A percentile compares a stretch with the other conserved stretches of the same genome.
Conservation (phyloP, 2,329 filamentous ascomycete genomes). For the Xylaria sp. region DNA sequence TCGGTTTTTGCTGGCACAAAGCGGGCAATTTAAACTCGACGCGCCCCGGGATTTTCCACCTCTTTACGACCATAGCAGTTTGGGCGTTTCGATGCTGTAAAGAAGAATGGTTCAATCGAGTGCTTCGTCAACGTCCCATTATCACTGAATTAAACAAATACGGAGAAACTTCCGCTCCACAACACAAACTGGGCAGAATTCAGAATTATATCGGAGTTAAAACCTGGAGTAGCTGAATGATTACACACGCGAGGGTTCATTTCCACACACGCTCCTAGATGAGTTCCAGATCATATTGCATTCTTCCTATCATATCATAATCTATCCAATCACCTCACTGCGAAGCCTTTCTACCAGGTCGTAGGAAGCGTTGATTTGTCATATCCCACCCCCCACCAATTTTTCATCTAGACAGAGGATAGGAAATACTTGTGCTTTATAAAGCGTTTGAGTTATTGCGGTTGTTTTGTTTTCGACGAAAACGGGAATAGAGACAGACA, state of each 20-base stretch:
- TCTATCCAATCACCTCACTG: background rate
- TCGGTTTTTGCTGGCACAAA: constrained; percentile 19
- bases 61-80: background rate
- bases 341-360: constrained; percentile 20
- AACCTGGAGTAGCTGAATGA: constrained; percentile 4
- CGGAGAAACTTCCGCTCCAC: constrained; percentile 5
- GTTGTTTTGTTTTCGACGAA: background rate
- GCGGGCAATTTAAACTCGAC: background rate
- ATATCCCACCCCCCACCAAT: background rate
- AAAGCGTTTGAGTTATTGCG: background rate
- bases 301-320: constrained; percentile 10
- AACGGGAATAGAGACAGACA: background rate
- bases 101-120: constrained; percentile 9
- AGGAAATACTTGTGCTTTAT: constrained; percentile 16
- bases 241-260: background rate
- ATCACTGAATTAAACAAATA: background rate
- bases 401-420: constrained; percentile 15
- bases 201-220: background rate
- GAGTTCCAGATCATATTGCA: background rate
- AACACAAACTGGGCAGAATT: background rate
- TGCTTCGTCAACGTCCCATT: background rate
- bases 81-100: background rate
- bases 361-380: constrained; percentile 14
- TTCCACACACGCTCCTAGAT: background rate
- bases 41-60: background rate